Evolutionary conservation across 2,329 filamentous ascomycete species (phyloP).

Genomic region (Nigrospora sphaerica): DNA sequence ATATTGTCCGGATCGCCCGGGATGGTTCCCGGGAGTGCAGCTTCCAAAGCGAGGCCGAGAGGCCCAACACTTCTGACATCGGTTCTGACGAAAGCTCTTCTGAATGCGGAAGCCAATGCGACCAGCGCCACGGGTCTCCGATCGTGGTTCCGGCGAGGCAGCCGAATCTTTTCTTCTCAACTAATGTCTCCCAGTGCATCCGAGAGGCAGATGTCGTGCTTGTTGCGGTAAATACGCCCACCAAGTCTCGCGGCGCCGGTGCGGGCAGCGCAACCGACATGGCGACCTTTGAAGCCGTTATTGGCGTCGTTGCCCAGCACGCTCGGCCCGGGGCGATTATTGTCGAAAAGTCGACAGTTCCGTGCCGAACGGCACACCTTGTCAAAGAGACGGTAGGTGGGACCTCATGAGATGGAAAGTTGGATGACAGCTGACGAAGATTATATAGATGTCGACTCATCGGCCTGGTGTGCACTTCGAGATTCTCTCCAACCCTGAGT

Average conservation of each 20-base stretch:
- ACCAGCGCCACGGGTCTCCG: conserved; percentile 12
- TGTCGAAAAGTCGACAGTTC: conserved; percentile 77
- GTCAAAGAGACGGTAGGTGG: conserved; percentile 58
- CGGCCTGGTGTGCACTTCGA: conserved; percentile 62
- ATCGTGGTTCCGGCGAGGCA: conserved; percentile 34
- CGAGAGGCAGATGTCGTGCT: conserved; percentile 65
- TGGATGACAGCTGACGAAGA: not conserved
- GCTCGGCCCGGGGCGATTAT: conserved; percentile 64
- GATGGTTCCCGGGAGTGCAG: conserved; percentile 44
- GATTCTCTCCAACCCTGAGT: conserved; percentile 76
- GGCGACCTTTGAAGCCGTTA: conserved; percentile 63
- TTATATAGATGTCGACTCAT: conserved; percentile 43
- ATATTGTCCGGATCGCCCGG: conserved; percentile 59
- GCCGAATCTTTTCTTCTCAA: conserved; percentile 69
- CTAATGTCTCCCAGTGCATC: conserved; percentile 55
- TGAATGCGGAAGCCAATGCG: conserved; percentile 22
- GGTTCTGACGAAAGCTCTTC: conserved; percentile 23
- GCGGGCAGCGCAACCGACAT: conserved; percentile 67
- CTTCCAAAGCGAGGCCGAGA: conserved; percentile 29
- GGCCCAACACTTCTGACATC: conserved; percentile 17
- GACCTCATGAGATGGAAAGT: not conserved
- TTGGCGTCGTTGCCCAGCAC: conserved; percentile 57
- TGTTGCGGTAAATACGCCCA: conserved; percentile 73
- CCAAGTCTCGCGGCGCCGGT: conserved; percentile 63
- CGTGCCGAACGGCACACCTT: conserved; percentile 64